Evolutionary conservation across 2,329 filamentous ascomycete genomes (phyloP).

Genomic region (Colletotrichum viniferum): DNA sequence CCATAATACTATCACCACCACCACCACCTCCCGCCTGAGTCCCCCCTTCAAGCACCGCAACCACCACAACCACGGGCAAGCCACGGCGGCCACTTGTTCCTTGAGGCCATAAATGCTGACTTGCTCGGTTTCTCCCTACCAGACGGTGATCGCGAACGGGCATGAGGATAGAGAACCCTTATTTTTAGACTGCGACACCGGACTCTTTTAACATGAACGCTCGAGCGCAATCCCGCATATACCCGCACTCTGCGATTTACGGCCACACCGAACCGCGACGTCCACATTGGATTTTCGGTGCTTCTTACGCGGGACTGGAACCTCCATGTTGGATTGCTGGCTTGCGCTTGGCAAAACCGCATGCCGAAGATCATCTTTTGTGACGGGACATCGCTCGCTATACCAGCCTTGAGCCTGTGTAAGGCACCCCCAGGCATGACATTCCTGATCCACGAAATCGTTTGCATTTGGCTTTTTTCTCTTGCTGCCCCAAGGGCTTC

Average conservation of each 20-base stretch:
- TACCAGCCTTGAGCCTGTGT: background rate
- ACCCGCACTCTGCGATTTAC: conserved; percentile 15
- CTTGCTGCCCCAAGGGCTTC: background rate
- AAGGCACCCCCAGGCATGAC: conserved; percentile 4
- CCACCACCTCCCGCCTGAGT: background rate
- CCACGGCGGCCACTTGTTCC: background rate
- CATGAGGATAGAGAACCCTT: conserved; percentile 13
- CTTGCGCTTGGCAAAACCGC: background rate
- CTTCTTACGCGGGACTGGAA: background rate
- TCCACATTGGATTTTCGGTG: background rate
- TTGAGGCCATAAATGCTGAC: conserved; percentile 20
- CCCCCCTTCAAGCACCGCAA: background rate
- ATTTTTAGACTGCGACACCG: conserved; percentile 10
- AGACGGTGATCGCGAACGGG: conserved; percentile 44
- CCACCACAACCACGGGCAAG: background rate
- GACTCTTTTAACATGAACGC: conserved; percentile 5
- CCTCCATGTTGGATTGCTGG: background rate
- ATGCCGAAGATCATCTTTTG: background rate
- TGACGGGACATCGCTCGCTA: conserved; percentile 9
- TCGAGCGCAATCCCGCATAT: conserved; percentile 8
- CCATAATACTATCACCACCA: background rate
- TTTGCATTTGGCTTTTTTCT: conserved; percentile 8
- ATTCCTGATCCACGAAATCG: background rate
- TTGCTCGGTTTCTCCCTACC: conserved; percentile 16
- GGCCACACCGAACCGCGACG: background rate